phyloP scores from a whole-genome alignment of 116 monocot species.

The Iris pallida region DNA sequence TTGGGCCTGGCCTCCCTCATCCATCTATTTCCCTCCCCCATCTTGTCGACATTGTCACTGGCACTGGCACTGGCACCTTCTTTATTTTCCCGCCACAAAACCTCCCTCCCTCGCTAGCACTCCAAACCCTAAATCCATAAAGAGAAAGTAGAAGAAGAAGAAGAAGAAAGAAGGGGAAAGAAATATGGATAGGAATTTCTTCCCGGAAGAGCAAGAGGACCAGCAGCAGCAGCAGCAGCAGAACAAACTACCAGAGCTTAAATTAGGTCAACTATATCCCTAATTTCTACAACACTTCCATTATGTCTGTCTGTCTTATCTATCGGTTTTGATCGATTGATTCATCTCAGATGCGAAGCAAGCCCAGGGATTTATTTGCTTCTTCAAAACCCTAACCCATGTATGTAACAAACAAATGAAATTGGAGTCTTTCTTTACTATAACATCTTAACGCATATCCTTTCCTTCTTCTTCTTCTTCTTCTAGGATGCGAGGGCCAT shows the following conservation, averaged over 20 bases:
- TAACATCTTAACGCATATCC: not conserved
- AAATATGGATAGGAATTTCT: slow-evolving; percentile 16
- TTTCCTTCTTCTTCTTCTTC: slow-evolving; percentile 5
- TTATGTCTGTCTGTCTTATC: not conserved
- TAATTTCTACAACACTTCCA: not conserved
- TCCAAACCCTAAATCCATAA: too few relatives aligned
- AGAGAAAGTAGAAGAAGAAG: too few relatives aligned
- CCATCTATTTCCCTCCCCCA: too few relatives aligned
- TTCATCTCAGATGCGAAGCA: slow-evolving; percentile 73
- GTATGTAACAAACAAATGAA: slow-evolving; percentile 19
- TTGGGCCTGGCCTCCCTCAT: too few relatives aligned
- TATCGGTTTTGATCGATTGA: not conserved
- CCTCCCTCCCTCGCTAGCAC: too few relatives aligned
- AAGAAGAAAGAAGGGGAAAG: too few relatives aligned
- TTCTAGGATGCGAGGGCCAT: slow-evolving; percentile 73
- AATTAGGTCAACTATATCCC: slow-evolving; percentile 16
- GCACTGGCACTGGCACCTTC: too few relatives aligned
- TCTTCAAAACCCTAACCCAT: slow-evolving; percentile 71
- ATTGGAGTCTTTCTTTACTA: not conserved
- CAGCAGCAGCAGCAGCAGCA: slow-evolving; percentile 10
- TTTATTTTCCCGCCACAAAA: too few relatives aligned
- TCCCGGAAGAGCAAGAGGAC: slow-evolving; percentile 1
- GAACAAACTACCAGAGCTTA: slow-evolving; percentile 20
- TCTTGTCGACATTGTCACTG: too few relatives aligned
- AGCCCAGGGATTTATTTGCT: slow-evolving; percentile 89